Evolutionary conservation across 1,284 basidiomycete species (phyloP).

Genomic region (Cystobasidium sp.): DNA sequence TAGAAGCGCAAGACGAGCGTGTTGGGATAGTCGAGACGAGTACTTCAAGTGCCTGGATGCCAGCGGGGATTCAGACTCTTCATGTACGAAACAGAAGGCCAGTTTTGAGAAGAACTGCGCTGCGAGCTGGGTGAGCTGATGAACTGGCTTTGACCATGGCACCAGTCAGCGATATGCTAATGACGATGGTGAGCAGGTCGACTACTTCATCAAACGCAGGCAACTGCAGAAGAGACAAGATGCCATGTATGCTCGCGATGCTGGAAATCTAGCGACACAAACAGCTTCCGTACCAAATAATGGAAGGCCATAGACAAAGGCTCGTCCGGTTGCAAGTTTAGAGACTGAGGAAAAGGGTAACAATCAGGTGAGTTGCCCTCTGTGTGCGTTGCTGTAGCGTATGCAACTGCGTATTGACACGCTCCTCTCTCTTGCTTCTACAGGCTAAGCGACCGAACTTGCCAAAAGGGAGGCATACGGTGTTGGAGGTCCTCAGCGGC

Average conservation of each 20-base stretch:
- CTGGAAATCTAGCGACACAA: slow-evolving; percentile 30
- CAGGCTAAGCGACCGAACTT: no score
- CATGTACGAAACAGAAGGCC: slow-evolving; percentile 64
- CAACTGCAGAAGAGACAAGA: slow-evolving; percentile 62
- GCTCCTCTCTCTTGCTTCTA: no score
- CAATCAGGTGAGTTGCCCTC: no score
- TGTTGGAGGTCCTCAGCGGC: no score
- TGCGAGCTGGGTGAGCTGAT: slow-evolving; percentile 73
- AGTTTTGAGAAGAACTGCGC: slow-evolving; percentile 71
- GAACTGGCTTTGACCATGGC: not conserved
- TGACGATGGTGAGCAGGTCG: slow-evolving; percentile 63
- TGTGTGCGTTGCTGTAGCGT: no score
- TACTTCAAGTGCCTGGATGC: slow-evolving; percentile 77
- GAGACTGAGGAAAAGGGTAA: no score
- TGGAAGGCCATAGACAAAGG: slow-evolving; percentile 3
- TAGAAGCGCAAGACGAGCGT: slow-evolving; percentile 59
- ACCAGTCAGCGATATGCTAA: not conserved
- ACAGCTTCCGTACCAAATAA: slow-evolving; percentile 2
- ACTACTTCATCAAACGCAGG: slow-evolving; percentile 80
- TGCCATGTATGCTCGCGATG: slow-evolving; percentile 52
- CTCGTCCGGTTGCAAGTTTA: no score
- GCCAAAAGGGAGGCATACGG: no score
- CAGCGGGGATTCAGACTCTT: slow-evolving; percentile 63
- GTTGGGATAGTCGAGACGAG: slow-evolving; percentile 75
- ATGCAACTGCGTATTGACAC: no score